Conservation (phyloP, 805 yeast genomes). For the Monosporozyma servazzii region DNA sequence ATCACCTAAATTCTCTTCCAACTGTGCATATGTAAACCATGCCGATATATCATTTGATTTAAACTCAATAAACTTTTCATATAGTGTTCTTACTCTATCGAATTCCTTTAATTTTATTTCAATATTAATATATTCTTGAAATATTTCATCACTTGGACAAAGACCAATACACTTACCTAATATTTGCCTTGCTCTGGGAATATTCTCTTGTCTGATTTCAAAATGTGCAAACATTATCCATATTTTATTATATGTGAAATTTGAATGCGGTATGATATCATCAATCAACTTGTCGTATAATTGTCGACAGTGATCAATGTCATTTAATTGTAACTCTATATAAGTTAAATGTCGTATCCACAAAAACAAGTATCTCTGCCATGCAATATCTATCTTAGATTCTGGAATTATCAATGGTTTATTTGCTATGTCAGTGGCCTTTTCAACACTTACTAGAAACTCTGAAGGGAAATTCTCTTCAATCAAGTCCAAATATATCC, state of each 20-base stretch:
- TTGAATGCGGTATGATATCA: slow-evolving; percentile 43
- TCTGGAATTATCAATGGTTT: slow-evolving; percentile 13
- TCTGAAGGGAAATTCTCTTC: slow-evolving; percentile 29
- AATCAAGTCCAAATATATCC: slow-evolving; percentile 53
- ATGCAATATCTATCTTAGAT: slow-evolving; percentile 33
- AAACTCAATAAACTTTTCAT: slow-evolving; percentile 44
- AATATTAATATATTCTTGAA: slow-evolving; percentile 54
- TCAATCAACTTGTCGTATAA: slow-evolving; percentile 43
- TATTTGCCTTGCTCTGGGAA: slow-evolving; percentile 51
- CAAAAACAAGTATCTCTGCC: slow-evolving; percentile 63
- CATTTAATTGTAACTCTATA: slow-evolving; percentile 43
- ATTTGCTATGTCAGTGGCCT: slow-evolving; percentile 10
- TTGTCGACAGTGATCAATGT: slow-evolving; percentile 38
- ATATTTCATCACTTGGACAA: slow-evolving; percentile 50
- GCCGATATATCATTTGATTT: slow-evolving; percentile 22
- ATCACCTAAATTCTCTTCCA: slow-evolving; percentile 65
- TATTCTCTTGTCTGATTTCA: slow-evolving; percentile 52
- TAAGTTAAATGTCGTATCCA: slow-evolving; percentile 61
- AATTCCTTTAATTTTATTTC: slow-evolving; percentile 67
- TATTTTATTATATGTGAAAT: slow-evolving; percentile 58
- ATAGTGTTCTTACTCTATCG: slow-evolving; percentile 68
- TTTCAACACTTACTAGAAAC: slow-evolving; percentile 9
- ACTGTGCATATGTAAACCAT: slow-evolving; percentile 57
- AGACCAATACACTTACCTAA: slow-evolving; percentile 67
- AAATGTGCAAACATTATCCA: slow-evolving; percentile 70